These are phyloP conservation scores for Viridothelium virens DNA, from an alignment of 495 filamentous ascomycete genomes.

Conservation along the genomic window DNA sequence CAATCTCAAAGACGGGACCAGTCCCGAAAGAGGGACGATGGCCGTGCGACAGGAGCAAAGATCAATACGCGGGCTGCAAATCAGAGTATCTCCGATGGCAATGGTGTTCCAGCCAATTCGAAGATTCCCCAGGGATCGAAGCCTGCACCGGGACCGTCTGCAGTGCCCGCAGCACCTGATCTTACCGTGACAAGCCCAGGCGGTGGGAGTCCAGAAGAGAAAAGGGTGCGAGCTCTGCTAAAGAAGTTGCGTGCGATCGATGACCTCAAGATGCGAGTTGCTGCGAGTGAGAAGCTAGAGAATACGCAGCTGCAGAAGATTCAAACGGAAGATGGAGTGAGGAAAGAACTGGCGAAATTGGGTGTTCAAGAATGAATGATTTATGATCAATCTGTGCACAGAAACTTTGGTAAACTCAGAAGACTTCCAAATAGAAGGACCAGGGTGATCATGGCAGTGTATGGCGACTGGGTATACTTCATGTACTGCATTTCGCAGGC, in stretches of 20 bases:
- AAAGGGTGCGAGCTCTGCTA: slow-evolving; percentile 81
- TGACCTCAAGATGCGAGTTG: slow-evolving; percentile 91
- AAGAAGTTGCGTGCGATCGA: slow-evolving; percentile 98
- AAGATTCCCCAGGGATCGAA: slow-evolving; percentile 14
- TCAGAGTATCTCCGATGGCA: background rate
- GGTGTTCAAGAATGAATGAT: slow-evolving; percentile 44
- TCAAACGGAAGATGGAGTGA: slow-evolving; percentile 70
- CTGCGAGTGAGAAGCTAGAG: slow-evolving; percentile 89
- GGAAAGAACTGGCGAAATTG: slow-evolving; percentile 67
- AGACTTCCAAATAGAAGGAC: background rate
- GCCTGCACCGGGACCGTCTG: slow-evolving; percentile 16
- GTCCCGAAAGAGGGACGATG: slow-evolving; percentile 20
- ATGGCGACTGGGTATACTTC: background rate
- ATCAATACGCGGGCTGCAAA: slow-evolving; percentile 18
- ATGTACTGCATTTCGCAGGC: slow-evolving; percentile 1
- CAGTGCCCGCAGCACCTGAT: slow-evolving; percentile 32
- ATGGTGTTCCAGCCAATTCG: background rate
- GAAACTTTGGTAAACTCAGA: background rate
- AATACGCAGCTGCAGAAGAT: slow-evolving; percentile 99
- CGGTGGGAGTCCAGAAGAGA: slow-evolving; percentile 53
- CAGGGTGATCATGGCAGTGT: background rate
- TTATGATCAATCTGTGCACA: background rate
- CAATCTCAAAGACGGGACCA: slow-evolving; percentile 18
- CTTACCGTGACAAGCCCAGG: slow-evolving; percentile 43
- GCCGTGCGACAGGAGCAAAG: slow-evolving; percentile 19